Conservation (phyloP, 495 filamentous ascomycete species). For the Recurvomyces mirabilis region DNA sequence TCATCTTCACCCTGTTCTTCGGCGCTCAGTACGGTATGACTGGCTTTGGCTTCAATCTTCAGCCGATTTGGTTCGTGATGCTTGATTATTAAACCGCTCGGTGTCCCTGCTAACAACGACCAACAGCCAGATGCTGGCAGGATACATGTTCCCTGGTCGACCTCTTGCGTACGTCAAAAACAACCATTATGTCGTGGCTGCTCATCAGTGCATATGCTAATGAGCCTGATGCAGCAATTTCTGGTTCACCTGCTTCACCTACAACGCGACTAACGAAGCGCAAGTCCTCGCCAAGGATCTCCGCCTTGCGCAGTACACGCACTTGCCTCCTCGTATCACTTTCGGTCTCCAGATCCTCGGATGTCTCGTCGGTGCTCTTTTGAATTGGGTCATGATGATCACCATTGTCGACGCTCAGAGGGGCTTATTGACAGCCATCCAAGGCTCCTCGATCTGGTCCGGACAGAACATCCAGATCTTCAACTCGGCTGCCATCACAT, state of each 20-base stretch:
- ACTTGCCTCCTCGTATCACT: conserved; percentile 33
- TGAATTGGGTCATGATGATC: conserved; percentile 41
- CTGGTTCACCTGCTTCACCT: conserved; percentile 3
- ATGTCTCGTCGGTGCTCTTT: conserved; percentile 35
- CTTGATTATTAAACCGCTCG: too few species aligned
- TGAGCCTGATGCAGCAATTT: not conserved
- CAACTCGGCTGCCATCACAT: conserved; percentile 33
- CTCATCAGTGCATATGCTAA: too few species aligned
- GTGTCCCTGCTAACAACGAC: too few species aligned
- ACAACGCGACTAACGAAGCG: conserved; percentile 35
- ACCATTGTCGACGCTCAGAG: conserved; percentile 24
- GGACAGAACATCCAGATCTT: conserved; percentile 34
- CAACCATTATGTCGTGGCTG: too few species aligned
- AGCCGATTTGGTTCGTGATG: too few species aligned
- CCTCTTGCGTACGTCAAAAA: conserved; percentile 33
- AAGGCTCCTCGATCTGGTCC: conserved; percentile 38
- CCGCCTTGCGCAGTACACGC: conserved; percentile 28
- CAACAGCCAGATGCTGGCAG: conserved; percentile 32
- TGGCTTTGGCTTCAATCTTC: conserved; percentile 26
- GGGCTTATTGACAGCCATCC: conserved; percentile 28
- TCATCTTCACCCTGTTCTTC: too few species aligned
- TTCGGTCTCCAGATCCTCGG: conserved; percentile 38
- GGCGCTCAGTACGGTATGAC: conserved; percentile 31
- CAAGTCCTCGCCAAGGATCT: conserved; percentile 29
- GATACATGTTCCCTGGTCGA: conserved; percentile 34